Conservation (phyloP, 208 protist genomes). For the Leptomonas seymouri region DNA sequence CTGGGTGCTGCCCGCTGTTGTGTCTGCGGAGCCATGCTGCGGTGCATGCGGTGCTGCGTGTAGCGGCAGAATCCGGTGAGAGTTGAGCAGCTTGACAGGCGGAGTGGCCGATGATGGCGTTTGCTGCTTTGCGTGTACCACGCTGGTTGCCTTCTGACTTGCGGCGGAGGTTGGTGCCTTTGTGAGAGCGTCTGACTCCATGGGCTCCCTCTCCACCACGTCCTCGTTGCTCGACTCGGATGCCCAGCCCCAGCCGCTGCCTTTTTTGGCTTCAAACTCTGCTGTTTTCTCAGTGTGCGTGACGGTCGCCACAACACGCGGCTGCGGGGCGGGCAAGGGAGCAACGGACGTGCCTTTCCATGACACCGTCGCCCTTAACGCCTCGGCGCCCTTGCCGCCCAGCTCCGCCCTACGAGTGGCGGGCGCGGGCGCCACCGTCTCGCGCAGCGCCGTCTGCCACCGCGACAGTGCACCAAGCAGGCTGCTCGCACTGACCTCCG, state of each 20-base stretch:
- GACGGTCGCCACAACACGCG: background rate
- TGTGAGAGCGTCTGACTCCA: background rate
- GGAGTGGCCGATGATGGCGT: no score
- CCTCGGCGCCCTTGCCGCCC: background rate
- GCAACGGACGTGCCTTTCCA: background rate
- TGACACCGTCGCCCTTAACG: background rate
- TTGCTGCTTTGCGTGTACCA: background rate
- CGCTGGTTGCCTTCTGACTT: no score
- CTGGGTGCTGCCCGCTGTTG: no score
- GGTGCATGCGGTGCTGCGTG: no score
- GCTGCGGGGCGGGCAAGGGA: background rate
- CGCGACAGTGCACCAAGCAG: conserved; percentile 47
- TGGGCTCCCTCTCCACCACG: background rate
- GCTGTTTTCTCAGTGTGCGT: background rate
- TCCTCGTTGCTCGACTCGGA: conserved; percentile 15
- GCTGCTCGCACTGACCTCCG: conserved; percentile 23
- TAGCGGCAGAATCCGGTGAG: no score
- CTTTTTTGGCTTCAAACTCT: background rate
- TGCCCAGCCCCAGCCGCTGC: conserved; percentile 26
- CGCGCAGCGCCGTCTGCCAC: conserved; percentile 41
- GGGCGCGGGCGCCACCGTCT: conserved; percentile 39
- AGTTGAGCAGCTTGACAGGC: no score
- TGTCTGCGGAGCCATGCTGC: no score
- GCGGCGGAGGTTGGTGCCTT: no score
- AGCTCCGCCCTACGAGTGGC: conserved; percentile 6